Evolutionary conservation across 768 basidiomycete species (phyloP).

Genomic region (Panaeolus cyanescens): DNA sequence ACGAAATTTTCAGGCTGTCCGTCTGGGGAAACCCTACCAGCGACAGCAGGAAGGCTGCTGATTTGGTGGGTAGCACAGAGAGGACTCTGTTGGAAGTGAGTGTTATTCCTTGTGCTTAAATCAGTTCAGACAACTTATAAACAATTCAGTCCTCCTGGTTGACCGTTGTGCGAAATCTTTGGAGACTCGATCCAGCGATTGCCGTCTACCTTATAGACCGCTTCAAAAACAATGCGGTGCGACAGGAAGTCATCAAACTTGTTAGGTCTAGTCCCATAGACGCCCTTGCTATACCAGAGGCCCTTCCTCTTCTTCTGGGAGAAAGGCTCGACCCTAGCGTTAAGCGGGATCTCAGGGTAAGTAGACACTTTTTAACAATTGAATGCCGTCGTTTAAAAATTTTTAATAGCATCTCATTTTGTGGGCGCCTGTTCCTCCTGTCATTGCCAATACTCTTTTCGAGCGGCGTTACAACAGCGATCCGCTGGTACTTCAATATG

Average conservation of each 20-base stretch:
- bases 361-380: slow-evolving; percentile 34
- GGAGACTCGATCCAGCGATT: slow-evolving; percentile 83
- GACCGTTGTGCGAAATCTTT: slow-evolving; percentile 67
- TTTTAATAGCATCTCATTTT: slow-evolving; percentile 82
- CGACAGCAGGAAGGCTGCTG: slow-evolving; percentile 68
- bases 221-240: slow-evolving; percentile 69
- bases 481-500: slow-evolving; percentile 90
- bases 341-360: slow-evolving; percentile 75
- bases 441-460: slow-evolving; percentile 82
- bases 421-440: slow-evolving; percentile 87
- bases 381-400: neutral
- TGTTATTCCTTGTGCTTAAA: slow-evolving; percentile 1
- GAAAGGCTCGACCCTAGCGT: slow-evolving; percentile 61
- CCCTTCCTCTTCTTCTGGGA: slow-evolving; percentile 77
- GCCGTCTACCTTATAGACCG: slow-evolving; percentile 86
- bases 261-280: slow-evolving; percentile 72
- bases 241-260: slow-evolving; percentile 73
- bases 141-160: slow-evolving; percentile 61
- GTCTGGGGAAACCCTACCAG: slow-evolving; percentile 92
- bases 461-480: slow-evolving; percentile 83
- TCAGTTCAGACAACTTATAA: neutral
- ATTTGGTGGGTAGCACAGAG: slow-evolving; percentile 55
- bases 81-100: slow-evolving; percentile 65
- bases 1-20: slow-evolving; percentile 81
- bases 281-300: slow-evolving; percentile 79